Percentiles rank a stretch among this genome's conserved stretches.
phyloP scores from a whole-genome alignment of 768 basidiomycete species.

The Leccinum uliginosum region DNA sequence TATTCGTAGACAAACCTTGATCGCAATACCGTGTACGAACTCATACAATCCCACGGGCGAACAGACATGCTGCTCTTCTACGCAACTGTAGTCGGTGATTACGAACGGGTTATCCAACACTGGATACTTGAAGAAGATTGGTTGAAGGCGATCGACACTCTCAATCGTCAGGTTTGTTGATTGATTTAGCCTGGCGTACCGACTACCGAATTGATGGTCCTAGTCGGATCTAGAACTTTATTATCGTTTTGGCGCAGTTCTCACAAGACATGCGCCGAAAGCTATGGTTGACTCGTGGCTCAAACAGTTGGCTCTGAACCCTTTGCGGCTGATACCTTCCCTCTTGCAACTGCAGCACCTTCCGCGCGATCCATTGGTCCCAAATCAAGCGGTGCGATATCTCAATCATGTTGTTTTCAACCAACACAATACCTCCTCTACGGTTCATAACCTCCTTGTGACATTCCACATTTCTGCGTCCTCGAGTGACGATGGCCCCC shows the following conservation, averaged over 20 bases:
- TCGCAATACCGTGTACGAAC: slow-evolving; percentile 80
- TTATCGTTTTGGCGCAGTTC: slow-evolving; percentile 86
- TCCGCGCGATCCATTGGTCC: slow-evolving; percentile 64
- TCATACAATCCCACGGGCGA: slow-evolving; percentile 90
- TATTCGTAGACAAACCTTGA: slow-evolving; percentile 73
- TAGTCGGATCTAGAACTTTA: slow-evolving; percentile 86
- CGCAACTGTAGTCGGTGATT: slow-evolving; percentile 78
- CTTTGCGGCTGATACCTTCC: slow-evolving; percentile 83
- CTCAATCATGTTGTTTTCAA: slow-evolving; percentile 83
- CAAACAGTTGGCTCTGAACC: slow-evolving; percentile 73
- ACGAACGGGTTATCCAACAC: slow-evolving; percentile 81
- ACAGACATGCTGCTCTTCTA: slow-evolving; percentile 91
- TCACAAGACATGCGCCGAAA: slow-evolving; percentile 82
- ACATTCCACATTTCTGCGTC: slow-evolving; percentile 71
- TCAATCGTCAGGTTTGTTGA: slow-evolving; percentile 73
- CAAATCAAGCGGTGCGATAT: slow-evolving; percentile 88
- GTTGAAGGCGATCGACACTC: slow-evolving; percentile 83
- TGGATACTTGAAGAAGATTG: slow-evolving; percentile 93
- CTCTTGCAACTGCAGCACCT: slow-evolving; percentile 76
- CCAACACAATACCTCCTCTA: slow-evolving; percentile 73
- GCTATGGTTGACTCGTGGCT: slow-evolving; percentile 93
- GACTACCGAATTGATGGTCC: slow-evolving; percentile 1
- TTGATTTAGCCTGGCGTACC: background rate
- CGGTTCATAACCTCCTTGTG: slow-evolving; percentile 90
- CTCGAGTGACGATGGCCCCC: slow-evolving; percentile 66